Base-by-base conservation (phyloP, 2,329 filamentous ascomycete species). In the Niveomyces coronatus region DNA sequence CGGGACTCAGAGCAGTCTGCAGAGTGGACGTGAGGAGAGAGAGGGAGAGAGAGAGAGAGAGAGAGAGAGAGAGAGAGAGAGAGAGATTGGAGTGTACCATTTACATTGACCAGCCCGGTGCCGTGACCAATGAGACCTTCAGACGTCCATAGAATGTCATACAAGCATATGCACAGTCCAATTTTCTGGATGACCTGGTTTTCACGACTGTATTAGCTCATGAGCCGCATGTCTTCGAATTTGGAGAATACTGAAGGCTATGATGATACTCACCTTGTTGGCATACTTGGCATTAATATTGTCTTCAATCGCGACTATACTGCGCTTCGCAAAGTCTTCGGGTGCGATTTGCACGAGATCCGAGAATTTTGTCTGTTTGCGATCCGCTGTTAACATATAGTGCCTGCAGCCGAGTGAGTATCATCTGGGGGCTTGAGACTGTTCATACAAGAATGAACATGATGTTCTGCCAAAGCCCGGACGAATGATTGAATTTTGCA, bases 231-330 rank as follows among this genome's bases (percentile, higher is more conserved):
- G n/a, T n/a, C 22, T 11, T 7, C 22, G 22, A 24, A 24, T 7
- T 11, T 24, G 22, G 7, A 11, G 22, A 7, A 24, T 24, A 11
- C 7, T 7, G 11, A 7, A 11, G 22, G 7, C 7, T 15, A 33
- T 8, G 10, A 33, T 13, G 2, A 18, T 49, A 30, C 45, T 34
- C 38, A 85, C 82, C 62, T 89, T 91, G 64, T 98, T 95, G 43
- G 89, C 79, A 61, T 95, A 98, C 63, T 98, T 98, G 46, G 79
- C 73, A 58, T 98, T 96, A 64, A 98, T 91, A 52, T 91, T 91
- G 64, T 98, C 88, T 62, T 95, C 87, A 46, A 98, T 85, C 1
- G 87, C 86, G 45, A 87, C 74, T 22, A 77, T 74, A 53, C 85
- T 93, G 44, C 77, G 71, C 60, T 91, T 91, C 44, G 79, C 74